Base-by-base conservation (phyloP, 1,284 basidiomycete species). In the Phylloporus sp. region DNA sequence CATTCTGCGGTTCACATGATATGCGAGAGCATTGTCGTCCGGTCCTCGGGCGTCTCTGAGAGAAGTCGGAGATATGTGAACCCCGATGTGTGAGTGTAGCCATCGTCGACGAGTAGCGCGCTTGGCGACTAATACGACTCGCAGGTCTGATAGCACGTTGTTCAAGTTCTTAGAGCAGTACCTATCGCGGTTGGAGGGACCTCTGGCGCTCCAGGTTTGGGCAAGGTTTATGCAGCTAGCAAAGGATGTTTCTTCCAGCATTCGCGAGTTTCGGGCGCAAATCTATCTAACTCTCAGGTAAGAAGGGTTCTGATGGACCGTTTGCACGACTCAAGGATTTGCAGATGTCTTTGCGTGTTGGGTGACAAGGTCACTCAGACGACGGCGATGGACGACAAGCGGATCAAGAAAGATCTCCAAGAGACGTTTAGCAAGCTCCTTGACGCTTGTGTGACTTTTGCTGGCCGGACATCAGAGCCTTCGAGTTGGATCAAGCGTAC, bases 171-270 rank as follows among this genome's bases (percentile, higher is more conserved):
- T 99, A 45, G 96, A 98, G 73, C 89, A 91, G 66, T 99, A 99
- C 76, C 80, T 98, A n/a, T 82, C 82, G 27, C 88, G 91, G 10
- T 81, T 99, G 60, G 97, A 99, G 78, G 94, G 94, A 2, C 93
- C 95, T 0, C 84, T 97, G 27, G 95, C 95, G 2, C 85, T 95
- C 7, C 97, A 99, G 81, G 94, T 98, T 11, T 99, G 97, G 97
- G 82, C 83, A 63, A 87, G 93, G 25, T 91, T 93, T 75, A 84
- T 95, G 70, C 87, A 91, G 45, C 85, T 99, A 43, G 89, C 91
- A 14, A 96, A 94, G 76, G 97, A 98, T 39, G 81, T 97, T 25
- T 80, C 89, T 17, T 85, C 85, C 62, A 86, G 84, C 72, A 80
- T 89, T 60, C 84, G 88, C 69, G 86, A 91, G 63, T 89, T 90